Percentiles rank a stretch among this genome's conserved stretches.
Conservation (phyloP, 2,329 filamentous ascomycete genomes). For the Colletotrichum cereale region DNA sequence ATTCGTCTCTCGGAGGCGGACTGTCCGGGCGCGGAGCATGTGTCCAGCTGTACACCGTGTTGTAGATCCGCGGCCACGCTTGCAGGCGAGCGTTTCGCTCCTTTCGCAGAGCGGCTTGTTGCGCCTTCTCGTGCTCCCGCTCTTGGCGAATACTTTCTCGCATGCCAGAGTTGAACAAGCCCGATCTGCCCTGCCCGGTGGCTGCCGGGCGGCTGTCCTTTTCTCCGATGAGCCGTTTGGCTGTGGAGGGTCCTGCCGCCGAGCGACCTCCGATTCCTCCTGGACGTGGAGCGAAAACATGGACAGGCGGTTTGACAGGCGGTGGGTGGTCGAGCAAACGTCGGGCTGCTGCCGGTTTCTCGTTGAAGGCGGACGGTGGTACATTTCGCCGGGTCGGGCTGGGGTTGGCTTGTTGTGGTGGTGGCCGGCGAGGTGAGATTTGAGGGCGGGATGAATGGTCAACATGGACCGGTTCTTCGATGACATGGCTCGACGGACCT, state of each 20-base stretch:
- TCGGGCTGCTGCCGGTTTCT: neutral
- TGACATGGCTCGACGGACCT: neutral
- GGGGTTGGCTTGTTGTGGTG: neutral
- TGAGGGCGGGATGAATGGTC: neutral
- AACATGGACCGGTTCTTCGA: neutral
- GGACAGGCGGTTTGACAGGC: neutral
- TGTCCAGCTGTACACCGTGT: slow-evolving; percentile 28
- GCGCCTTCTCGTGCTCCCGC: slow-evolving; percentile 13
- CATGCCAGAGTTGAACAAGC: slow-evolving; percentile 22
- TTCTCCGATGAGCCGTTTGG: neutral
- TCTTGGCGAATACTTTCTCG: slow-evolving; percentile 5
- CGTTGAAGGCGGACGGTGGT: neutral
- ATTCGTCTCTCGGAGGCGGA: neutral
- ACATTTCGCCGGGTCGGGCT: neutral
- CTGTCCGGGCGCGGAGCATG: slow-evolving; percentile 27
- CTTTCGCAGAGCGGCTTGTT: slow-evolving; percentile 19
- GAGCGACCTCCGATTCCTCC: neutral
- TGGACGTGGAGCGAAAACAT: neutral
- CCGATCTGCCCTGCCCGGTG: neutral
- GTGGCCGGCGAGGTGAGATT: neutral
- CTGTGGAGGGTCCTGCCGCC: neutral
- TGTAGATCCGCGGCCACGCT: slow-evolving; percentile 27
- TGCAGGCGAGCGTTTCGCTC: slow-evolving; percentile 26
- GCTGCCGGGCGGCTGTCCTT: neutral
- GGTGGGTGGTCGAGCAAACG: neutral